Evolutionary conservation across 1,284 basidiomycete species (phyloP), one percentile per base, ranked within the genome.

Genomic region (Grifola frondosa): DNA sequence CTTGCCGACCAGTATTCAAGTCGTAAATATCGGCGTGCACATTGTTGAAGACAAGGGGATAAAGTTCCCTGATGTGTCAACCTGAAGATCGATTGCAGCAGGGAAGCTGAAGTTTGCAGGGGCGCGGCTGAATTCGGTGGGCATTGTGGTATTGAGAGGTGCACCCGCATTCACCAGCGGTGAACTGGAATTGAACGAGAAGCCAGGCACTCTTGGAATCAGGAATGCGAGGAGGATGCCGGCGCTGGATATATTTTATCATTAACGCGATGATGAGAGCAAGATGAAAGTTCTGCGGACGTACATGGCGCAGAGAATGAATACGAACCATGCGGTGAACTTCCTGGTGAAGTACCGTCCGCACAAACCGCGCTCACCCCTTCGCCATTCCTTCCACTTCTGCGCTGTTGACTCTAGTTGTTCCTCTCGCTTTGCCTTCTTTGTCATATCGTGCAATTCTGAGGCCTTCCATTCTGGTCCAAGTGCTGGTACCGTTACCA

Each of bases 21-120:
- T 93, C 89, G 52, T 68, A 86, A 3, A 90, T 68, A 26, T 71
- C 65, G 0, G 87, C 90, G 40, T 73, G 66, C 34, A 94, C 70
- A 46, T 75, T 70, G 30, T 69, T 77, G 67, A 93, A 84, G 76
- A 79, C 29, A 92, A 62, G 4, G 91, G 90, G 7, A 94, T 69
- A 60, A 79, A 87, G 52, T 85, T 91, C 54, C 64, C 67, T 12
- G 69, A 70, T 4, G 89, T 91, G 65, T 92, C 77, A 33, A 88
- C 73, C 56, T 88, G 75, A 8, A 95, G 69, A 32, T 83, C 74
- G 16, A 89, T 80, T 36, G 76, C 69, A 2, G 82, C 89, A 3
- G 85, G 74, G 71, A 94, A 95, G 15, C 84, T 81, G 65, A 93
- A 95, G 65, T 94, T 94, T 37, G 91, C 81, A 0, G 90, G 90